phyloP scores from a whole-genome alignment of 1,284 basidiomycete genomes.

The Rhodotorula sp. region DNA sequence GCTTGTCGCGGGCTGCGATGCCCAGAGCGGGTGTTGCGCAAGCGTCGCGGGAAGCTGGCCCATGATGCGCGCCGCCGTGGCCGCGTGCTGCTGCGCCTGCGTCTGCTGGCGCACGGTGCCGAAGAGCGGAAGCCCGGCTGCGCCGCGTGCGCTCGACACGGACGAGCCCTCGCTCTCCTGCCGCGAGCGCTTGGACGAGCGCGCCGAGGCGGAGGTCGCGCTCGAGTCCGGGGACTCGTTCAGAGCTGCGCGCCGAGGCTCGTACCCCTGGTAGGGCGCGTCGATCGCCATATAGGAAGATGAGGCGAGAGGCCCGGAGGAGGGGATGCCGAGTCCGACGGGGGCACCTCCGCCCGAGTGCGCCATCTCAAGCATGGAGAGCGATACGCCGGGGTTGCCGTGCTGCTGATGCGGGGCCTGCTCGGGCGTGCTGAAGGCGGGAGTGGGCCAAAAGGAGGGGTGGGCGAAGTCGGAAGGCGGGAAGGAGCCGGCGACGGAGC shows the following conservation, averaged over 20 bases:
- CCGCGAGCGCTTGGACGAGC: not conserved
- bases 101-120: too few relatives aligned
- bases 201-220: not conserved
- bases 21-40: too few relatives aligned
- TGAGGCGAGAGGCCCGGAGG: not conserved
- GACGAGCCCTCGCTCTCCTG: not conserved
- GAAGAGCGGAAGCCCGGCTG: too few relatives aligned
- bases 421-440: not conserved
- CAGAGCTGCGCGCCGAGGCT: not conserved
- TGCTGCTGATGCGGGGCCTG: not conserved
- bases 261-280: not conserved
- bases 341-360: not conserved
- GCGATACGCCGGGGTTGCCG: not conserved
- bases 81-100: too few relatives aligned
- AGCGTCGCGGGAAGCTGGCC: too few relatives aligned
- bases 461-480: not conserved
- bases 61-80: too few relatives aligned
- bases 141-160: too few relatives aligned
- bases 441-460: not conserved
- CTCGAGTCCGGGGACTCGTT: not conserved
- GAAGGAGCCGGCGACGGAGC: too few relatives aligned
- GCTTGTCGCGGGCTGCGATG: too few relatives aligned
- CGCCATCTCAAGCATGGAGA: slow-evolving; percentile 8
- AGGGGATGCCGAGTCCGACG: not conserved
- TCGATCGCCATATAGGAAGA: not conserved